Evolutionary conservation across 352 stramenopile species (phyloP).

Genomic region (Thalassiosira ordinaria): DNA sequence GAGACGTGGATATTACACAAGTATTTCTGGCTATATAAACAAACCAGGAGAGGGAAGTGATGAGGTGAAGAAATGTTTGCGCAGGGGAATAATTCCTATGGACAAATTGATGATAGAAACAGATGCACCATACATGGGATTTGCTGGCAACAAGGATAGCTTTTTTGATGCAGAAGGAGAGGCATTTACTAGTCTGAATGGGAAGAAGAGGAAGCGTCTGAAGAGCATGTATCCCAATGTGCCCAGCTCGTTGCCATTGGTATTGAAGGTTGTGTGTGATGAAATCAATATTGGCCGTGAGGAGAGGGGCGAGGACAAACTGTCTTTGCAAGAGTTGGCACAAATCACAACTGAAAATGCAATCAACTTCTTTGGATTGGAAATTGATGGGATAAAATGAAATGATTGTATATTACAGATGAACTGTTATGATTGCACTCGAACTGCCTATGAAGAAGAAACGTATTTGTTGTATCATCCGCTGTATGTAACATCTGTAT

Average conservation of each 20-base stretch:
- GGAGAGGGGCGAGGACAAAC: conserved; percentile 21
- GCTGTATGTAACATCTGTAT: conserved; percentile 84
- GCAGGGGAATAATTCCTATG: conserved; percentile 70
- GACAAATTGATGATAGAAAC: conserved; percentile 84
- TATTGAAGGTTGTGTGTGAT: conserved; percentile 65
- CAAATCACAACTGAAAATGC: conserved; percentile 53
- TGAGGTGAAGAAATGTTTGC: conserved; percentile 62
- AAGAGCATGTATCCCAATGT: conserved; percentile 82
- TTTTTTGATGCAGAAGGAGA: conserved; percentile 66
- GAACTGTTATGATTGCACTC: neutral
- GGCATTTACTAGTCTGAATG: conserved; percentile 33
- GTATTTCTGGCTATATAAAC: conserved; percentile 66
- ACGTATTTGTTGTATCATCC: conserved; percentile 40
- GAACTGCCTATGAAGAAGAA: neutral
- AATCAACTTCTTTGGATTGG: conserved; percentile 61
- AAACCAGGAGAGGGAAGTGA: conserved; percentile 63
- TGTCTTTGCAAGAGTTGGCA: conserved; percentile 55
- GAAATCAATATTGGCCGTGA: conserved; percentile 56
- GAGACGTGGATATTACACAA: conserved; percentile 21
- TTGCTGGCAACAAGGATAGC: conserved; percentile 62
- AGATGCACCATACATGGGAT: conserved; percentile 85
- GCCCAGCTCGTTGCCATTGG: conserved; percentile 60
- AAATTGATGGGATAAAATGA: neutral
- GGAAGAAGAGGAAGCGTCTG: conserved; percentile 80
- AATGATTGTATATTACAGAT: neutral